Conservation (phyloP, 2,329 filamentous ascomycete species). For the Neofusicoccum parvum region DNA sequence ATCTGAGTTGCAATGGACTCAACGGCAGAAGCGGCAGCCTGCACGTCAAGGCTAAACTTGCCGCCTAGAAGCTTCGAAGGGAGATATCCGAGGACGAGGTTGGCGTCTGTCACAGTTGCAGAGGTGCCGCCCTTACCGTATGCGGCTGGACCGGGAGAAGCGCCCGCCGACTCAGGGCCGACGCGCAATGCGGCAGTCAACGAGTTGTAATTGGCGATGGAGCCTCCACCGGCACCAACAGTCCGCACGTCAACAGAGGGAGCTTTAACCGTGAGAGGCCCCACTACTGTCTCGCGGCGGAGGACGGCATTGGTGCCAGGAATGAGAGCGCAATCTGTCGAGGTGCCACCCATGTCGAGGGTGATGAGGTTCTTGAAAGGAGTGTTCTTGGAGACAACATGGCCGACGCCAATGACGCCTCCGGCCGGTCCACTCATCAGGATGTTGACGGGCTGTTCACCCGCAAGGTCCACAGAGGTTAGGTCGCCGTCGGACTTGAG, state of each 20-base stretch:
- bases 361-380: conserved; percentile 53
- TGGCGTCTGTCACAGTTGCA: conserved; percentile 55
- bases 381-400: conserved; percentile 49
- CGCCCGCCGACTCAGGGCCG: conserved; percentile 54
- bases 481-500: conserved; percentile 54
- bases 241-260: conserved; percentile 54
- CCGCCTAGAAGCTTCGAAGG: conserved; percentile 51
- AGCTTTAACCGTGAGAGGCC: conserved; percentile 47
- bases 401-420: conserved; percentile 52
- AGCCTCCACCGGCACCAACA: conserved; percentile 54
- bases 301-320: conserved; percentile 47
- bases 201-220: conserved; percentile 51
- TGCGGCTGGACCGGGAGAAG: conserved; percentile 52
- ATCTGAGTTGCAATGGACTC: conserved; percentile 50
- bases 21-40: conserved; percentile 46
- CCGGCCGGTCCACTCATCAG: conserved; percentile 55
- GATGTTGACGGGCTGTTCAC: conserved; percentile 51
- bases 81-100: conserved; percentile 51
- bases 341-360: conserved; percentile 55
- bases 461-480: conserved; percentile 49
- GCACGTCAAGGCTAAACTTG: conserved; percentile 47
- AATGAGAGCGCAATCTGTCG: conserved; percentile 52
- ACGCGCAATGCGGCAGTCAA: conserved; percentile 53
- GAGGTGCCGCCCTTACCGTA: conserved; percentile 51
- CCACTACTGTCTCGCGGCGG: conserved; percentile 50